Evolutionary conservation across 1,139 yeast species (phyloP).

Genomic region (Suhomyces yuchorum): DNA sequence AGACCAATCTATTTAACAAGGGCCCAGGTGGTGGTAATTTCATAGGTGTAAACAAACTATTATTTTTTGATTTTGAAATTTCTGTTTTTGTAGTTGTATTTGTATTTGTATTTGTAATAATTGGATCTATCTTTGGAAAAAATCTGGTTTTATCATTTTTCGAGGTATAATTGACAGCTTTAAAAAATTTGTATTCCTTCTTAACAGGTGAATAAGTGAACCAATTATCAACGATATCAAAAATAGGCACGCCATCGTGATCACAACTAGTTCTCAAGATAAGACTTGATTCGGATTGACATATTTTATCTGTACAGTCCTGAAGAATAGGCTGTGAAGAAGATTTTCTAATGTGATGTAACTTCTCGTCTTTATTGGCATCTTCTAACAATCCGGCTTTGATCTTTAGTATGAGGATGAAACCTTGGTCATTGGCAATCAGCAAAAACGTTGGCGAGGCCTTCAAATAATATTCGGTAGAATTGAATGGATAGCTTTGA

Average conservation of each 20-base stretch:
- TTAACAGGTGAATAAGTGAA: slow-evolving; percentile 50
- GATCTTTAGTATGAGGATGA: slow-evolving; percentile 22
- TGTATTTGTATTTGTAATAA: slow-evolving; percentile 13
- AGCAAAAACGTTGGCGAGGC: slow-evolving; percentile 25
- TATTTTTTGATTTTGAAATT: slow-evolving; percentile 3
- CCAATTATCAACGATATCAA: slow-evolving; percentile 55
- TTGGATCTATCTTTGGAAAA: slow-evolving; percentile 14
- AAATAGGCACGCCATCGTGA: slow-evolving; percentile 42
- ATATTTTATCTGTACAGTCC: slow-evolving; percentile 13
- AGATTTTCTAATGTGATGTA: slow-evolving; percentile 27
- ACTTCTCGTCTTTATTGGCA: slow-evolving; percentile 23
- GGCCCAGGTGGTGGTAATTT: slow-evolving; percentile 50
- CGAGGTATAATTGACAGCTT: slow-evolving; percentile 20
- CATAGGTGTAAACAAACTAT: slow-evolving; percentile 41
- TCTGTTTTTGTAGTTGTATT: background rate
- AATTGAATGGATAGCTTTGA: background rate
- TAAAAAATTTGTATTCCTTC: slow-evolving; percentile 36
- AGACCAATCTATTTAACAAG: slow-evolving; percentile 47
- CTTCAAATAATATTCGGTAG: slow-evolving; percentile 21
- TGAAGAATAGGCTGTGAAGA: slow-evolving; percentile 28
- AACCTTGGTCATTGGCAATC: slow-evolving; percentile 30
- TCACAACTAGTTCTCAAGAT: slow-evolving; percentile 38
- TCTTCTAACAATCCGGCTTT: slow-evolving; percentile 17
- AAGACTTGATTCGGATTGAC: slow-evolving; percentile 24
- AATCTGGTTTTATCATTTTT: slow-evolving; percentile 12